Conservation (phyloP, 179 eudicot genomes). For the Nepenthes alata region DNA sequence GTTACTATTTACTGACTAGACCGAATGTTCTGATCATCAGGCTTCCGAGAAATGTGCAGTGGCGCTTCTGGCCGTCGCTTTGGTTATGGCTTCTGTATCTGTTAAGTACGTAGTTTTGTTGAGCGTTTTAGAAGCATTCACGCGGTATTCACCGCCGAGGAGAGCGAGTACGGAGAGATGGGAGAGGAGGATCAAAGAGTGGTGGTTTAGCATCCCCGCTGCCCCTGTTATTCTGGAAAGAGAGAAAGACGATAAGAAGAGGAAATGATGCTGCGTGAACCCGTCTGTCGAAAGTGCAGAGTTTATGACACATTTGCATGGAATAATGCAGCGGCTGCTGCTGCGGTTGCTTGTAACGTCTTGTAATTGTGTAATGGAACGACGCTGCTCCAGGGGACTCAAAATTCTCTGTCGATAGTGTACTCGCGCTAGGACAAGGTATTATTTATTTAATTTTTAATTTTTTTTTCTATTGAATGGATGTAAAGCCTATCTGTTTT, state of each 20-base stretch:
- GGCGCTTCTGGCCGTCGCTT: slow-evolving; percentile 33
- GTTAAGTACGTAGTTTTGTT: slow-evolving; percentile 35
- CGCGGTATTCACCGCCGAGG: slow-evolving; percentile 63
- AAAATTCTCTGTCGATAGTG: too few species aligned
- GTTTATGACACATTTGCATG: too few species aligned
- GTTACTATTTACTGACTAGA: neutral
- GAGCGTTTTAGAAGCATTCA: slow-evolving; percentile 48
- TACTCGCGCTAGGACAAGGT: too few species aligned
- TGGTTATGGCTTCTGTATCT: slow-evolving; percentile 47
- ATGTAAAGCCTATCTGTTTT: too few species aligned
- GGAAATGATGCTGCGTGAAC: slow-evolving; percentile 16
- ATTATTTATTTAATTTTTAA: too few species aligned
- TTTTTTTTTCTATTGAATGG: too few species aligned
- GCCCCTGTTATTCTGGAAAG: slow-evolving; percentile 70
- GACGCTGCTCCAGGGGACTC: too few species aligned
- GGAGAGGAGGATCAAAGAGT: slow-evolving; percentile 61
- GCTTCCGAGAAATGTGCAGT: slow-evolving; percentile 59
- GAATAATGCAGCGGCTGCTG: too few species aligned
- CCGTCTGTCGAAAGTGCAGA: too few species aligned
- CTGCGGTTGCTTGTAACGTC: too few species aligned
- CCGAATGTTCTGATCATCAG: slow-evolving; percentile 22
- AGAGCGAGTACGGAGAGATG: slow-evolving; percentile 63
- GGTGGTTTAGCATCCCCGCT: slow-evolving; percentile 97
- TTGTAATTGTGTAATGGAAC: too few species aligned
- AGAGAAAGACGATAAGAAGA: slow-evolving; percentile 56